Evolutionary conservation across 768 basidiomycete species (phyloP).

Genomic region (Cantharellus anzutake): DNA sequence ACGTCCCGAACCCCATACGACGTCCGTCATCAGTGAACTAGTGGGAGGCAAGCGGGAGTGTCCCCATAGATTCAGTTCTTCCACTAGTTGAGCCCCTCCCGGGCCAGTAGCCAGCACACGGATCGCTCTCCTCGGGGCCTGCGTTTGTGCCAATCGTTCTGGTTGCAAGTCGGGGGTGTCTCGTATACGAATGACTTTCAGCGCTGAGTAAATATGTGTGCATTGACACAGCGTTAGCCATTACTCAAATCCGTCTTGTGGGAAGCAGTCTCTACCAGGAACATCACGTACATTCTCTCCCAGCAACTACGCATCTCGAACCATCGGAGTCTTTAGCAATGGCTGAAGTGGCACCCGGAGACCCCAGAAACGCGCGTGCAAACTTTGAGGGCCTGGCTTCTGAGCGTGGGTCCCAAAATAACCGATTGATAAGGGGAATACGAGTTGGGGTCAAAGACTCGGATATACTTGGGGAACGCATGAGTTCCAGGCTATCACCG

Average conservation of each 20-base stretch:
- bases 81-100: slow-evolving; percentile 2
- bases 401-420: slow-evolving; percentile 7
- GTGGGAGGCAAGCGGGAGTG: background rate
- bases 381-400: slow-evolving; percentile 5
- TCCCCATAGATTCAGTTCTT: slow-evolving; percentile 1
- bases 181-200: slow-evolving; percentile 6
- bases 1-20: slow-evolving; percentile 5
- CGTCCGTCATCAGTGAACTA: slow-evolving; percentile 6
- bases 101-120: slow-evolving; percentile 1
- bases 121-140: background rate
- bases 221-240: too few relatives aligned
- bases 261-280: background rate
- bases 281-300: slow-evolving; percentile 5
- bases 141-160: background rate
- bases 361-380: slow-evolving; percentile 2
- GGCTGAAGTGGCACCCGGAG: background rate
- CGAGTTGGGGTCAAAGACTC: too few relatives aligned
- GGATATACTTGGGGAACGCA: too few relatives aligned
- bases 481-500: too few relatives aligned
- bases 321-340: slow-evolving; percentile 4
- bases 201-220: background rate
- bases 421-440: too few relatives aligned
- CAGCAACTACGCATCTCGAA: slow-evolving; percentile 4
- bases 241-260: too few relatives aligned
- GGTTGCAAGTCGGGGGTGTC: background rate